A percentile compares a stretch with the other conserved stretches of the same genome.
These are phyloP conservation scores for Trypanosoma avium DNA, from an alignment of 208 protist species.

Conservation along the genomic window DNA sequence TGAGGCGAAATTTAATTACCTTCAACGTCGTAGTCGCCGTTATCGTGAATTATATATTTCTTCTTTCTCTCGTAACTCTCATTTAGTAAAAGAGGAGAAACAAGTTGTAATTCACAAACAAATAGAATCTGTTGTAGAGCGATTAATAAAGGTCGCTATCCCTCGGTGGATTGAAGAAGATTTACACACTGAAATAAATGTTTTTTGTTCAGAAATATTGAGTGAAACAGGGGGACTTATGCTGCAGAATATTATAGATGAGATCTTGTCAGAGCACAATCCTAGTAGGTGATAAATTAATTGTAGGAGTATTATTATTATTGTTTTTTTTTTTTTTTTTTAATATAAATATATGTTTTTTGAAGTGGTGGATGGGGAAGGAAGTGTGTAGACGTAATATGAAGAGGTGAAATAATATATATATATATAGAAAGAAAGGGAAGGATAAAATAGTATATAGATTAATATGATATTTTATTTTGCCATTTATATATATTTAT, in stretches of 20 bases:
- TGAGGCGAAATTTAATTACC: constrained; percentile 6
- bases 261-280: neutral
- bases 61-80: neutral
- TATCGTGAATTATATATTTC: neutral
- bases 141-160: constrained; percentile 1
- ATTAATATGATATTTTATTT: too few relatives aligned
- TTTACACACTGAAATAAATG: constrained; percentile 2
- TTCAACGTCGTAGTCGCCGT: neutral
- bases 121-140: neutral
- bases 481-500: too few relatives aligned
- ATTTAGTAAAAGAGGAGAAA: neutral
- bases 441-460: too few relatives aligned
- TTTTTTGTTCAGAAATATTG: constrained; percentile 6
- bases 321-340: constrained; percentile 1
- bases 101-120: neutral
- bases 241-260: constrained; percentile 9
- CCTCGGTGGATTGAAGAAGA: constrained; percentile 13
- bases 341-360: neutral
- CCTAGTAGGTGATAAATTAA: neutral
- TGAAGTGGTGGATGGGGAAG: too few relatives aligned
- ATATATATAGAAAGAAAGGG: too few relatives aligned
- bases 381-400: too few relatives aligned
- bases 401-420: too few relatives aligned
- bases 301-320: neutral
- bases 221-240: neutral